A percentile compares a stretch with the other conserved stretches of the same genome.
Conservation (phyloP, 2,329 filamentous ascomycete genomes). For the Colletotrichum tanaceti region DNA sequence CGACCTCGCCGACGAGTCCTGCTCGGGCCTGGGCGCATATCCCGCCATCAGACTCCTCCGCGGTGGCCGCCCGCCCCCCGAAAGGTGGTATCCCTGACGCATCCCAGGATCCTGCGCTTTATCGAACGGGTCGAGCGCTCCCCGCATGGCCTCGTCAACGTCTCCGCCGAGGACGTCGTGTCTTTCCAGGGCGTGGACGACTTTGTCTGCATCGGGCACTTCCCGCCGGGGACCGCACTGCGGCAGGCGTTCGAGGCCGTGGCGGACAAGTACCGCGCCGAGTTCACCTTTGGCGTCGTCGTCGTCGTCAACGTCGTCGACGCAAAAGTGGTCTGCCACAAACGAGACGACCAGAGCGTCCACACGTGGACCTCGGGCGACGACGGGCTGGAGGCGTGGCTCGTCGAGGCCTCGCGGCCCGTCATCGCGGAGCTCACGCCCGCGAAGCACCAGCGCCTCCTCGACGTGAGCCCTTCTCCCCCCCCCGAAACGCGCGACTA, state of each 20-base stretch:
- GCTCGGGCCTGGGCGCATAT: slow-evolving; percentile 2
- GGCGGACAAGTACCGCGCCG: slow-evolving; percentile 46
- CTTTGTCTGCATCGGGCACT: slow-evolving; percentile 48
- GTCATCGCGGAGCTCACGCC: slow-evolving; percentile 50
- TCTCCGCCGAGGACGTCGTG: slow-evolving; percentile 41
- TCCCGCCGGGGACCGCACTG: slow-evolving; percentile 41
- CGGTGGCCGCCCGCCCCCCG: neutral
- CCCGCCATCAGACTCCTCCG: slow-evolving; percentile 26
- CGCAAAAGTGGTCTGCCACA: slow-evolving; percentile 48
- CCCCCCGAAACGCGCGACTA: neutral
- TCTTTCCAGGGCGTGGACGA: slow-evolving; percentile 49
- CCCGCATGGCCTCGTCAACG: slow-evolving; percentile 40
- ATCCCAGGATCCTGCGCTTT: slow-evolving; percentile 44
- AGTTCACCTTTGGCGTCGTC: slow-evolving; percentile 51
- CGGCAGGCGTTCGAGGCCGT: slow-evolving; percentile 44
- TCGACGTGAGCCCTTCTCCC: slow-evolving; percentile 47
- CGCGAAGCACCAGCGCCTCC: slow-evolving; percentile 49
- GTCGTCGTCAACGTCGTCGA: slow-evolving; percentile 35
- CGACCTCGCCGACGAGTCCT: slow-evolving; percentile 6
- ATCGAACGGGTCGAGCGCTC: slow-evolving; percentile 46
- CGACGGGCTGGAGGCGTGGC: slow-evolving; percentile 46
- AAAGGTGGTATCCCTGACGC: neutral
- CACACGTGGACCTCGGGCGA: slow-evolving; percentile 40
- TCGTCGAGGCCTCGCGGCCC: slow-evolving; percentile 45
- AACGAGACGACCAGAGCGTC: slow-evolving; percentile 46